phyloP scores from a whole-genome alignment of 1,284 basidiomycete genomes.

The Tilletia caries region DNA sequence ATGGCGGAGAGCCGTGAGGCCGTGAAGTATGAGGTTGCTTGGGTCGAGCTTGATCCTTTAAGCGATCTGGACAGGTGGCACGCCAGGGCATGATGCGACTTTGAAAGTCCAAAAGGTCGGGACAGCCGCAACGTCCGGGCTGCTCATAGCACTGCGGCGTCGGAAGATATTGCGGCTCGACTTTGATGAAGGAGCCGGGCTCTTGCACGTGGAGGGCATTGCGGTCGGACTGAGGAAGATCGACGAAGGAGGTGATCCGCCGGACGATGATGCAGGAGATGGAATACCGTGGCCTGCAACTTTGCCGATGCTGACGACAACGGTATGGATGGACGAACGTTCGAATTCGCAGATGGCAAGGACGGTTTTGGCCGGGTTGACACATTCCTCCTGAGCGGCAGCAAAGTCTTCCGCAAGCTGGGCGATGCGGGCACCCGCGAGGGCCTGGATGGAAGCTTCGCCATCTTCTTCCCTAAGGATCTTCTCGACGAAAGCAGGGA shows the following conservation, averaged over 20 bases:
- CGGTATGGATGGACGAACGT: not conserved
- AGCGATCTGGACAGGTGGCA: not conserved
- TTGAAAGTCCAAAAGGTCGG: not conserved
- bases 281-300: not conserved
- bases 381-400: not conserved
- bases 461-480: not conserved
- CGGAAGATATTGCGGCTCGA: not conserved
- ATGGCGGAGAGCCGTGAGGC: not conserved
- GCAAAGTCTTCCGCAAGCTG: not conserved
- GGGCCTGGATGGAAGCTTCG: not conserved
- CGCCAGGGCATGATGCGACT: not conserved
- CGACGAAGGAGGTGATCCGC: not conserved
- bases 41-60: not conserved
- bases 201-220: not conserved
- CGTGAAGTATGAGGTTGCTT: not conserved
- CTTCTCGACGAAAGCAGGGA: not conserved
- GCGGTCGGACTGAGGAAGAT: not conserved
- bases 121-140: not conserved
- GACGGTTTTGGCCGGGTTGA: slow-evolving; percentile 7
- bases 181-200: not conserved
- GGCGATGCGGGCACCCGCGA: not conserved
- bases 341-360: slow-evolving; percentile 5
- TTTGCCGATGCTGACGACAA: not conserved
- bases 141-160: not conserved
- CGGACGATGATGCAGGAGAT: not conserved